phyloP scores from a whole-genome alignment of 371 early-diverging fungal genomes.

The Capillidium rhysosporum region DNA sequence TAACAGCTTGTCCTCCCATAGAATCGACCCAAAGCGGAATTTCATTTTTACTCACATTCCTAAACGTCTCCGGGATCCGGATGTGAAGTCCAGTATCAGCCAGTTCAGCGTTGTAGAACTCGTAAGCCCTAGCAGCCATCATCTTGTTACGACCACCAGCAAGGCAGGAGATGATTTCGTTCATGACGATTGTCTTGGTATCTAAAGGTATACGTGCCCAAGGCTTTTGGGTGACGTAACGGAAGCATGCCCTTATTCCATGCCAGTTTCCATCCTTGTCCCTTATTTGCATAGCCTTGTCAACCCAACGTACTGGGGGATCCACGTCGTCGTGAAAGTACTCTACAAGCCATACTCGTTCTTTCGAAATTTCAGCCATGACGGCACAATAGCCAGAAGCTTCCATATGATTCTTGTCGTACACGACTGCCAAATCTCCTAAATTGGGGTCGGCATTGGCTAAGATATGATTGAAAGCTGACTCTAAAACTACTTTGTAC shows the following conservation, averaged over 20 bases:
- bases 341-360: slow-evolving; percentile 73
- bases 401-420: slow-evolving; percentile 85
- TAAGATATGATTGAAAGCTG: slow-evolving; percentile 57
- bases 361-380: slow-evolving; percentile 63
- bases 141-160: slow-evolving; percentile 90
- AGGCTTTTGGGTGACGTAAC: slow-evolving; percentile 83
- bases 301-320: slow-evolving; percentile 65
- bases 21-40: slow-evolving; percentile 70
- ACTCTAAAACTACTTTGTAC: slow-evolving; percentile 55
- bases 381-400: slow-evolving; percentile 77
- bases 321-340: slow-evolving; percentile 53
- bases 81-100: slow-evolving; percentile 45
- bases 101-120: slow-evolving; percentile 69
- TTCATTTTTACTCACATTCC: slow-evolving; percentile 67
- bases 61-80: slow-evolving; percentile 78
- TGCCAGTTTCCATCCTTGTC: slow-evolving; percentile 50
- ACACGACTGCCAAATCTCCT: slow-evolving; percentile 77
- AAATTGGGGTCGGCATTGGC: slow-evolving; percentile 34
- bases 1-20: slow-evolving; percentile 82
- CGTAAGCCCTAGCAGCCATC: slow-evolving; percentile 89
- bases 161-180: slow-evolving; percentile 70
- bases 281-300: slow-evolving; percentile 52
- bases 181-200: slow-evolving; percentile 67
- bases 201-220: slow-evolving; percentile 79
- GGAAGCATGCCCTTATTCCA: slow-evolving; percentile 75